Evolutionary conservation across 2,329 filamentous ascomycete genomes (phyloP).

Genomic region (Cucurbitaria berberidis): DNA sequence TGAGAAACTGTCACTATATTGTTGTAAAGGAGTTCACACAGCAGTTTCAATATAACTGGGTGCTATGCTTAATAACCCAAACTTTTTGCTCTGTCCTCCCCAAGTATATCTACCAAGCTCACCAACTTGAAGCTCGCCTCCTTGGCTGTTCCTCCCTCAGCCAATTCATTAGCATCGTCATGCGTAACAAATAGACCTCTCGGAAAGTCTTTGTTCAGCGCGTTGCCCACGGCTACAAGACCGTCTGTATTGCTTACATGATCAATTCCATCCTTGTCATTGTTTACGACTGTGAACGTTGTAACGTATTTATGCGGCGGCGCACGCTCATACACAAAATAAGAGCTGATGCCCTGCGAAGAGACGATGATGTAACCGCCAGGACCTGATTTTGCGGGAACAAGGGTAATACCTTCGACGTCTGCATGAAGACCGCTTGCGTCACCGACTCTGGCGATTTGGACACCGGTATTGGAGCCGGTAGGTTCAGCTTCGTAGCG

Average conservation of each 20-base stretch:
- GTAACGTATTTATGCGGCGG: constrained; percentile 58
- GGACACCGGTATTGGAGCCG: constrained; percentile 41
- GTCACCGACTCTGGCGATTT: constrained; percentile 54
- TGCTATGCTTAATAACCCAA: constrained; percentile 25
- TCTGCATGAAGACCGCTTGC: constrained; percentile 57
- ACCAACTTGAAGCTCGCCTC: constrained; percentile 60
- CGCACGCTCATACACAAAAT: constrained; percentile 58
- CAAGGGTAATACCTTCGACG: constrained; percentile 61
- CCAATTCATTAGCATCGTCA: constrained; percentile 61
- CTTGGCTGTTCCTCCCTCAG: constrained; percentile 53
- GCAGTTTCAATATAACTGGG: too few species aligned
- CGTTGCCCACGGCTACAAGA: constrained; percentile 55
- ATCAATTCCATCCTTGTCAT: constrained; percentile 53
- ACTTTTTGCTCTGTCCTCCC: constrained; percentile 23
- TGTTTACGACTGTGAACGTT: constrained; percentile 57
- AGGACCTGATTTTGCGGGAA: constrained; percentile 53
- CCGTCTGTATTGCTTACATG: constrained; percentile 62
- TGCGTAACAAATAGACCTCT: constrained; percentile 58
- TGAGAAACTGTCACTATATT: too few species aligned
- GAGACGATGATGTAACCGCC: constrained; percentile 61
- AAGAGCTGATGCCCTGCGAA: constrained; percentile 61
- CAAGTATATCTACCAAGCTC: constrained; percentile 36
- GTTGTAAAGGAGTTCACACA: too few species aligned
- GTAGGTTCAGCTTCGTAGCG: constrained; percentile 60
- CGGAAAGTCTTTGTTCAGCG: constrained; percentile 48